These are phyloP conservation scores for Nadsonia fulvescens DNA, from an alignment of 805 yeast species.

Conservation along the genomic window DNA sequence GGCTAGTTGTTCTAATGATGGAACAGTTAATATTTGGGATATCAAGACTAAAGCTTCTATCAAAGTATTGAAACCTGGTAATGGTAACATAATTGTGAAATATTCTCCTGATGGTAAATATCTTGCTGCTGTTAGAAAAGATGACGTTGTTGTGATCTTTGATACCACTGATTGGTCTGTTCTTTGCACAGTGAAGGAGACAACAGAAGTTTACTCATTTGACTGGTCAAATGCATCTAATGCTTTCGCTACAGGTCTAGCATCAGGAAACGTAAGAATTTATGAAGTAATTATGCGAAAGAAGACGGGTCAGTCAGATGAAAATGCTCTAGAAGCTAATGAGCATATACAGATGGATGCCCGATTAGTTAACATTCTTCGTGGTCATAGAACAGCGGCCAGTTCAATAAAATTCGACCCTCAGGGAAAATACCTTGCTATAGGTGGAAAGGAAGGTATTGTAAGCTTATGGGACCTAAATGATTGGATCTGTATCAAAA, in stretches of 20 bases:
- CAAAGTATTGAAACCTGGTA: constrained; percentile 17
- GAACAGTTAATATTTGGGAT: constrained; percentile 30
- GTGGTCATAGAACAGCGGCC: constrained; percentile 34
- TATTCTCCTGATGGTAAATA: constrained; percentile 31
- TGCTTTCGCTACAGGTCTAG: too few relatives aligned
- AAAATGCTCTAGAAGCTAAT: too few relatives aligned
- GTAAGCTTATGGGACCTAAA: constrained; percentile 31
- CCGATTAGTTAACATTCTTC: constrained; percentile 12
- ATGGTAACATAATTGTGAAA: constrained; percentile 11
- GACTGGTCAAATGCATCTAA: too few relatives aligned
- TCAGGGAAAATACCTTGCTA: constrained; percentile 29
- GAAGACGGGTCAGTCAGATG: too few relatives aligned
- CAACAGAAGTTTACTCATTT: too few relatives aligned
- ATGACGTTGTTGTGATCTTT: constrained; percentile 1
- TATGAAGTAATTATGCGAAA: too few relatives aligned
- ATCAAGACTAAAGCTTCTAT: constrained; percentile 19
- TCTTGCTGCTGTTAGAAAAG: constrained; percentile 19
- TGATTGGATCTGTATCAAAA: constrained; percentile 22
- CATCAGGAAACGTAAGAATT: constrained; percentile 27
- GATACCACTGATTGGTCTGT: too few relatives aligned
- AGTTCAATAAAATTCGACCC: constrained; percentile 33
- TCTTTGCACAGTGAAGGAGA: too few relatives aligned
- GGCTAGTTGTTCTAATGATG: constrained; percentile 33
- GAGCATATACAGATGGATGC: too few relatives aligned
- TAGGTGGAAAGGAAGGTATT: constrained; percentile 42